Evolutionary conservation across 176 grass and related monocot genomes (phyloP), one percentile per base, ranked within the genome.

Genomic region (Oryza australiensis): DNA sequence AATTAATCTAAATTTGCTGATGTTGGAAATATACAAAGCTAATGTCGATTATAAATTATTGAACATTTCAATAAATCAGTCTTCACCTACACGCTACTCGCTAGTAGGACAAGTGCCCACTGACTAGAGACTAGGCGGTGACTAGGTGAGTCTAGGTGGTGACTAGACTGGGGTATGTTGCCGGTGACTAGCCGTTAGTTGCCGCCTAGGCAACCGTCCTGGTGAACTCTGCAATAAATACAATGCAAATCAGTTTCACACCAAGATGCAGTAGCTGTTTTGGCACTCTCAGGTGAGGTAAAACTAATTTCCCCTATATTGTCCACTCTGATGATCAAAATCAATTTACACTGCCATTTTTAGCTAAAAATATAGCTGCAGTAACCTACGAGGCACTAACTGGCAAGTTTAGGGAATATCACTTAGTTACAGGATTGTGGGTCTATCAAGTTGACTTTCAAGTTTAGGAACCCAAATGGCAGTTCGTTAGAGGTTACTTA

Each of bases 21-120:
- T 60, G 26, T 33, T 83, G 68, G 62, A 73, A 73, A 40, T 26
- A 24, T 26, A 11, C 9, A 34, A 63, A 87, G 65, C 20, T 10
- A 60, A 60, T 60, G n/a, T n/a, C 0, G n/a, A 7, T 24, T 24
- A 60, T 23, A 60, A 60, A 60, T 60, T 60, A 60, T 60, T 5
- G n/a, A 60, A 60, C n/a, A 24, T n/a, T 9, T 60, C 55, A 24
- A 60, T 60, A 40, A 11, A 43, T 43, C 41, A 13, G 41, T 43
- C 2, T 42, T 42, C 40, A 42, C 40, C 40, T 42, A 42, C 0
- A 41, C 11, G 8, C 1, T 41, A 41, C 9, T 41, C 9, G 9
- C 38, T 42, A 42, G 10, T 42, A 42, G 10, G 40, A 12, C 10
- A 2, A 10, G 10, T 12, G 12, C 10, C 40, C 40, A 42, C 10